A percentile compares a stretch with the other conserved stretches of the same genome.
phyloP scores from a whole-genome alignment of 768 basidiomycete genomes.

The Rhizopogon vesiculosus region DNA sequence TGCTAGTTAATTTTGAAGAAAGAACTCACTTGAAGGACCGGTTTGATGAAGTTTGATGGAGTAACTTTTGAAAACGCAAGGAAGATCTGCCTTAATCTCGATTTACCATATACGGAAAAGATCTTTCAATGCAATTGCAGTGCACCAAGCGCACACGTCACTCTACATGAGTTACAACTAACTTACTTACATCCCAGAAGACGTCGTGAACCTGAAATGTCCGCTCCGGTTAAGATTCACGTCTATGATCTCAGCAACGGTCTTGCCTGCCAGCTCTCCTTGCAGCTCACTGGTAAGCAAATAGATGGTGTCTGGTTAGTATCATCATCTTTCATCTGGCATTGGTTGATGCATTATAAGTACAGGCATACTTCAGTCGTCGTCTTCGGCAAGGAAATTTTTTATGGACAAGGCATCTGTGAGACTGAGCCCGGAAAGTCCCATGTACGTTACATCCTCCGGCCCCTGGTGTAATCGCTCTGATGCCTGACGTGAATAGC shows the following conservation, averaged over 20 bases:
- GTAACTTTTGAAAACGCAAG: not conserved
- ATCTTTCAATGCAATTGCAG: too few species aligned
- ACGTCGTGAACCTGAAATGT: slow-evolving; percentile 5
- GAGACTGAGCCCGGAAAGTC: slow-evolving; percentile 72
- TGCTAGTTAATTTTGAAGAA: not conserved
- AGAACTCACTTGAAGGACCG: not conserved
- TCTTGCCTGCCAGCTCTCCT: slow-evolving; percentile 72
- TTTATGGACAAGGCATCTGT: slow-evolving; percentile 85
- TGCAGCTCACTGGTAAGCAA: slow-evolving; percentile 79
- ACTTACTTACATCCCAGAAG: not conserved
- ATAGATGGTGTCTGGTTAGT: slow-evolving; percentile 91
- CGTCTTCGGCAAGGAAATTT: slow-evolving; percentile 79
- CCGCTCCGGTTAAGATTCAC: slow-evolving; percentile 65
- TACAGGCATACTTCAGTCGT: slow-evolving; percentile 91
- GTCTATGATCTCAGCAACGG: slow-evolving; percentile 92
- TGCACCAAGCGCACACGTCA: too few species aligned
- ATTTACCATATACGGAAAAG: not conserved
- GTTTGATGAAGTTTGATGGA: not conserved
- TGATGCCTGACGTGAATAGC: slow-evolving; percentile 36
- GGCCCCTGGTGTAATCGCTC: not conserved
- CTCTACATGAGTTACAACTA: too few species aligned
- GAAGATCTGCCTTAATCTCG: not conserved
- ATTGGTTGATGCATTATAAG: not conserved
- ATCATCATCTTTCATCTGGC: not conserved
- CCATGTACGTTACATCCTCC: slow-evolving; percentile 50